Percentiles rank a stretch among this genome's conserved stretches.
phyloP scores from a whole-genome alignment of 805 yeast genomes.

The Candida ovalis region DNA sequence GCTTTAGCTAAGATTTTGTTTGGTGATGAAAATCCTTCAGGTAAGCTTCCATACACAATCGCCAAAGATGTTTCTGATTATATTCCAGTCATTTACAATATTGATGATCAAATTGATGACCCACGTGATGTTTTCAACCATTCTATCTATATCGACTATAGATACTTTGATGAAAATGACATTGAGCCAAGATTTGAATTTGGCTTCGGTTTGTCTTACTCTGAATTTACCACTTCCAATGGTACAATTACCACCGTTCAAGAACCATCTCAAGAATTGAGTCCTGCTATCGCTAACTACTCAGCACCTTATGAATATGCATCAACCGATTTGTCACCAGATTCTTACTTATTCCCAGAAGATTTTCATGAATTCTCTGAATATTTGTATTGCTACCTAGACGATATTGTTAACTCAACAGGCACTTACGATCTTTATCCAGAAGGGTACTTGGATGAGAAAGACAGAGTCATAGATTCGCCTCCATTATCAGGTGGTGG shows the following conservation, averaged over 20 bases:
- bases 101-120: conserved; percentile 35
- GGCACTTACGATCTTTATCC: not conserved
- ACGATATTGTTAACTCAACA: not conserved
- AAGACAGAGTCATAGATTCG: not conserved
- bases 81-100: conserved; percentile 18
- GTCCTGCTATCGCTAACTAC: not conserved
- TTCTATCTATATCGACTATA: conserved; percentile 51
- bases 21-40: conserved; percentile 62
- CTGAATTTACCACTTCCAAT: conserved; percentile 36
- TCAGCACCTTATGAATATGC: not conserved
- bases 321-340: not conserved
- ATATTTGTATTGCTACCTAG: conserved; percentile 6
- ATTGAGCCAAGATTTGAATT: conserved; percentile 57
- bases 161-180: conserved; percentile 52
- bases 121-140: conserved; percentile 35
- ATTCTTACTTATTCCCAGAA: conserved; percentile 1
- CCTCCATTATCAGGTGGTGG: not conserved
- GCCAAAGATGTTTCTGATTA: conserved; percentile 33
- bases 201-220: conserved; percentile 59
- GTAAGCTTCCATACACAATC: conserved; percentile 59
- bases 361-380: conserved; percentile 3
- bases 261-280: not conserved
- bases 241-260: not conserved
- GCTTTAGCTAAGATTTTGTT: conserved; percentile 56
- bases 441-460: not conserved